phyloP scores from a whole-genome alignment of 2,329 filamentous ascomycete genomes.

The Colletotrichum sp. region DNA sequence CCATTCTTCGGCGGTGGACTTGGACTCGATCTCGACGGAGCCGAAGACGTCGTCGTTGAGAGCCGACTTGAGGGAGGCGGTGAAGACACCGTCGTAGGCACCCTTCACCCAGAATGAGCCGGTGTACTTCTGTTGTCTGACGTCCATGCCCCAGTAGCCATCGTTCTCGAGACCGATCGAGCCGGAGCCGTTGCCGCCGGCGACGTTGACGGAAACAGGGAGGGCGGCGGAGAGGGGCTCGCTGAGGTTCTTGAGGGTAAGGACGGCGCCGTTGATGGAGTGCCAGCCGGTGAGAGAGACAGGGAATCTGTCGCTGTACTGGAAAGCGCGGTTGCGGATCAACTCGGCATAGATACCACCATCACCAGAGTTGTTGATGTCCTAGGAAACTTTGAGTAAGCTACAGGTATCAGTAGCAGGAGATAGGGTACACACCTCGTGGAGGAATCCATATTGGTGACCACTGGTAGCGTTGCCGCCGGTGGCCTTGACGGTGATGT shows the following conservation, averaged over 20 bases:
- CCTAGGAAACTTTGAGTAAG: slow-evolving; percentile 36
- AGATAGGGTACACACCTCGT: slow-evolving; percentile 37
- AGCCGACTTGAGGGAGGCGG: slow-evolving; percentile 50
- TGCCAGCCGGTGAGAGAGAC: slow-evolving; percentile 51
- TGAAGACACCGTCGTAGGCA: slow-evolving; percentile 51
- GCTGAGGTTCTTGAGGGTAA: slow-evolving; percentile 51
- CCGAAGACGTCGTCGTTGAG: slow-evolving; percentile 50
- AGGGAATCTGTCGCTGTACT: slow-evolving; percentile 51
- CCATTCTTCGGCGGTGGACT: slow-evolving; percentile 46
- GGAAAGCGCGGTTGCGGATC: slow-evolving; percentile 74
- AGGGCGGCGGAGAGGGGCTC: slow-evolving; percentile 58
- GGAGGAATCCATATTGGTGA: slow-evolving; percentile 51
- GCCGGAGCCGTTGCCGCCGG: slow-evolving; percentile 30
- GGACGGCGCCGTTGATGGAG: slow-evolving; percentile 43
- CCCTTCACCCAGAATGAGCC: slow-evolving; percentile 61
- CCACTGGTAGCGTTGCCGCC: slow-evolving; percentile 48
- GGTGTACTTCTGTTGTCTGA: slow-evolving; percentile 50
- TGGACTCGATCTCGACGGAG: slow-evolving; percentile 50
- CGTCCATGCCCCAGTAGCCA: slow-evolving; percentile 64
- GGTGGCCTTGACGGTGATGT: slow-evolving; percentile 40
- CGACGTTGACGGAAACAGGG: slow-evolving; percentile 55
- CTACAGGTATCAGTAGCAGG: neutral
- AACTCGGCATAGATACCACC: slow-evolving; percentile 77
- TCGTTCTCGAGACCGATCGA: slow-evolving; percentile 55
- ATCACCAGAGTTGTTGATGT: slow-evolving; percentile 73